These are phyloP conservation scores for Kentomonas sorsogonicus DNA, from an alignment of 208 protist genomes.

Conservation along the genomic window DNA sequence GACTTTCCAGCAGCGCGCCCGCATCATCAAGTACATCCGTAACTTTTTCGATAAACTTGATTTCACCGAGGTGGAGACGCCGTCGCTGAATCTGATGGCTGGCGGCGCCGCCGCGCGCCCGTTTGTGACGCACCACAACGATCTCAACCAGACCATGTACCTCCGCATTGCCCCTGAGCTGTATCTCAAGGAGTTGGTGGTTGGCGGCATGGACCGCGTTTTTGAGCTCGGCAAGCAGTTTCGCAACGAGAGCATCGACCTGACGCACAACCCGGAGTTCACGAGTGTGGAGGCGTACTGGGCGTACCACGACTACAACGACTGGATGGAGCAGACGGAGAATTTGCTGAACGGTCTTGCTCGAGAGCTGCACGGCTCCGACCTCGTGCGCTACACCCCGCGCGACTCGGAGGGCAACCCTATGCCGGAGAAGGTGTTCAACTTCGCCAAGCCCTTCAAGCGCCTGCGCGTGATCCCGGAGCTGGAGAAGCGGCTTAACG, in stretches of 20 bases:
- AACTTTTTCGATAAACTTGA: constrained; percentile 95
- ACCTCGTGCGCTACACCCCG: constrained; percentile 93
- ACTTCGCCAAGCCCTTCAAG: constrained; percentile 99
- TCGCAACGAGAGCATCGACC: constrained; percentile 98
- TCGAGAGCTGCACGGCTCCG: constrained; percentile 89
- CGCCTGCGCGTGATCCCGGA: constrained; percentile 95
- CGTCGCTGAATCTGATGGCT: constrained; percentile 98
- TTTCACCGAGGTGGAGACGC: constrained; percentile 98
- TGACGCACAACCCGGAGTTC: constrained; percentile 99
- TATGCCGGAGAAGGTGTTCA: constrained; percentile 89
- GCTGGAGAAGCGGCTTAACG: constrained; percentile 88
- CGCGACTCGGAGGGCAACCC: constrained; percentile 81
- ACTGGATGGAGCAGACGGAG: constrained; percentile 98
- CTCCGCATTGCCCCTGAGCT: constrained; percentile 99
- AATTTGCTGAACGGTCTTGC: constrained; percentile 94
- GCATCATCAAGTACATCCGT: constrained; percentile 97
- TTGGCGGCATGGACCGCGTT: constrained; percentile 99
- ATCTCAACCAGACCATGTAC: constrained; percentile 97
- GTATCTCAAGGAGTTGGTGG: constrained; percentile 99
- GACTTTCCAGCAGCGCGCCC: constrained; percentile 92
- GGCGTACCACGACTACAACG: constrained; percentile 99
- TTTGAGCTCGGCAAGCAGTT: constrained; percentile 99
- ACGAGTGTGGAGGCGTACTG: constrained; percentile 99
- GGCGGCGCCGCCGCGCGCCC: constrained; percentile 99
- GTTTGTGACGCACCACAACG: constrained; percentile 99